Base-by-base conservation (phyloP, 768 basidiomycete genomes). In the Dacryopinax spathularia region DNA sequence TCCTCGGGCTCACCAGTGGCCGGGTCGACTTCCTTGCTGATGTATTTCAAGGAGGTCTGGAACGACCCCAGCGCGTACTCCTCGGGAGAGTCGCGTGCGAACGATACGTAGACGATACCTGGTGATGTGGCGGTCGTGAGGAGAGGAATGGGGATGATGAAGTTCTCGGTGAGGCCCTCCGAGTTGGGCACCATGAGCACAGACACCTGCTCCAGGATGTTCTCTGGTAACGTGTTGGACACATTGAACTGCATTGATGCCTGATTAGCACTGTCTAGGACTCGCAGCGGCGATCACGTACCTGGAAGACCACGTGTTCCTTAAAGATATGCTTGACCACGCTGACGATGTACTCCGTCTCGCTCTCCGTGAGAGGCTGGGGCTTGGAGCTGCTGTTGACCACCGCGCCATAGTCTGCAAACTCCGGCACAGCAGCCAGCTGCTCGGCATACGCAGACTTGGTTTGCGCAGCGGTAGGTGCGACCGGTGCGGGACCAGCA, bases 11-110 rank as follows among this genome's bases (percentile, higher is more conserved):
- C 86, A 25, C 94, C 94, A 15, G 89, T 94, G 44, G 88, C 82
- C 13, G 96, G 96, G 74, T 99, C 96, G 18, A 98, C 82, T 72
- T 99, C 96, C 75, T 98, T 99, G 78, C 90, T 94, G 69, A 94
- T 78, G 72, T 96, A 99, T 75, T 91, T 92, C 74, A 99, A 85
- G 9, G 85, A 82, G 72, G 92, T 96, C 66, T 82, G 81, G 83
- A 97, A 97, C 18, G 91, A 89, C 6, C 85, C 89, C 35, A 85
- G 76, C 16, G 84, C 81, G 75, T 91, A 97, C 64, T 85, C 81
- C 27, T 82, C 83, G 0, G 92, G 89, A 34, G 77, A 75, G 62
- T 85, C 84, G 48, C 94, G 87, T 12, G 90, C 87, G 80, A 96
- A 98, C 0, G 91, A 93, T 34, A 94, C 94, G 72, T 97, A 99